Evolutionary conservation across 2,329 filamentous ascomycete genomes (phyloP).

Genomic region (Calonectria pseudoturangicola): DNA sequence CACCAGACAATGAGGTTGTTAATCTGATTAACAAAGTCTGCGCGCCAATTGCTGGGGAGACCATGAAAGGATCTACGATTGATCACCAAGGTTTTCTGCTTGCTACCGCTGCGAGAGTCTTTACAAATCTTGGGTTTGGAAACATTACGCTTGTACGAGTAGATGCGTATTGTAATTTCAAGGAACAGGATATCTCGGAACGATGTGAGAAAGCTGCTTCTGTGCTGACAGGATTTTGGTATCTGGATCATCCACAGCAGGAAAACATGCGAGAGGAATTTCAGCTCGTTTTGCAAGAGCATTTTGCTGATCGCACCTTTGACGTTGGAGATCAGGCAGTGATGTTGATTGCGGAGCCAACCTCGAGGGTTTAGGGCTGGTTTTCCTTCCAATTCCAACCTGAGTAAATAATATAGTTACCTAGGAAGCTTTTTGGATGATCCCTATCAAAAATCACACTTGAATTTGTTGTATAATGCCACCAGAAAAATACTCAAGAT

Average conservation of each 20-base stretch:
- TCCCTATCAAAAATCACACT: too few relatives aligned
- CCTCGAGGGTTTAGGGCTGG: background rate
- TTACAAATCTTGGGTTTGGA: background rate
- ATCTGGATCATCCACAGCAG: background rate
- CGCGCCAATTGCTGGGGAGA: background rate
- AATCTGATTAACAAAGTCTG: background rate
- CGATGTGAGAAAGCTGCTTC: background rate
- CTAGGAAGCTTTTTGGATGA: too few relatives aligned
- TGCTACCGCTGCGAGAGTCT: background rate
- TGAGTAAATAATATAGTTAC: too few relatives aligned
- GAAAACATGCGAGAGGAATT: background rate
- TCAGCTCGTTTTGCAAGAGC: background rate
- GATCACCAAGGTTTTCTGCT: background rate
- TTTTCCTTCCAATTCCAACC: background rate
- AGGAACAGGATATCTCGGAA: background rate
- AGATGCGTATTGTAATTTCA: background rate
- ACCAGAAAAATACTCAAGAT: too few relatives aligned
- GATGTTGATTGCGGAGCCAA: background rate
- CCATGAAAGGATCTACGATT: background rate
- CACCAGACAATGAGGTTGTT: conserved; percentile 1
- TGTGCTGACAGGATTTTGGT: background rate
- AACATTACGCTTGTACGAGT: background rate
- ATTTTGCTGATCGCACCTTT: background rate
- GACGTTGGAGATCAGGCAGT: background rate
- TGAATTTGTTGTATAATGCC: too few relatives aligned